These are phyloP conservation scores for Seminavis robusta DNA, from an alignment of 108 stramenopile species.

Conservation along the genomic window DNA sequence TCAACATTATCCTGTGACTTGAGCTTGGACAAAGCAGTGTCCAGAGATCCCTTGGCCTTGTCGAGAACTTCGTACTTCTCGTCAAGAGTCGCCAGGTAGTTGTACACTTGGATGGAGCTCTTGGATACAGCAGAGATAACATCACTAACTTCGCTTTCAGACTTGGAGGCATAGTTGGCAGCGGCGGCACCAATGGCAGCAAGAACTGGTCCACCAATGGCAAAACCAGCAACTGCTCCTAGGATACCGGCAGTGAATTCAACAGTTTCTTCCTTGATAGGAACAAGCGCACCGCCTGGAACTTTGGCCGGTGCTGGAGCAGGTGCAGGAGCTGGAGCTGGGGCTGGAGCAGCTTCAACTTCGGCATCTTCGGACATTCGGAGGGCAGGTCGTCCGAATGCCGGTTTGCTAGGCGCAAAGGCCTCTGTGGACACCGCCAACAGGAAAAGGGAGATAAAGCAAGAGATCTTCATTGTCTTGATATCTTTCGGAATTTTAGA, in stretches of 20 bases:
- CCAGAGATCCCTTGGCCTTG: slow-evolving; percentile 61
- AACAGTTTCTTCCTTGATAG: slow-evolving; percentile 87
- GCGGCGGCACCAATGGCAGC: slow-evolving; percentile 58
- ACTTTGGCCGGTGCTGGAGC: slow-evolving; percentile 18
- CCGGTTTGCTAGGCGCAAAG: no score
- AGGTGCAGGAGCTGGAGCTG: slow-evolving; percentile 9
- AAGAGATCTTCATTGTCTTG: no score
- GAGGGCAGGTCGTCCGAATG: no score
- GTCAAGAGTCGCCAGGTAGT: slow-evolving; percentile 83
- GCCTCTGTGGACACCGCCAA: no score
- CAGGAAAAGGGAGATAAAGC: no score
- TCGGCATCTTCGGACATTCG: slow-evolving; percentile 22
- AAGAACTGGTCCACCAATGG: slow-evolving; percentile 66
- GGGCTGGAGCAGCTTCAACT: slow-evolving; percentile 15
- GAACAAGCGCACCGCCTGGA: slow-evolving; percentile 52
- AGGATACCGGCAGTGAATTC: slow-evolving; percentile 88
- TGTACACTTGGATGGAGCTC: slow-evolving; percentile 84
- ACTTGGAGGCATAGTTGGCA: slow-evolving; percentile 84
- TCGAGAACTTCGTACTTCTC: slow-evolving; percentile 81
- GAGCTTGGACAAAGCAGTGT: slow-evolving; percentile 64
- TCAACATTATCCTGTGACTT: slow-evolving; percentile 64
- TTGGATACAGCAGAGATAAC: slow-evolving; percentile 78
- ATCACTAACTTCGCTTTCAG: slow-evolving; percentile 64
- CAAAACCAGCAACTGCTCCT: slow-evolving; percentile 71
- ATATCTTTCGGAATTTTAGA: no score